Percentiles rank a stretch among this genome's conserved stretches.
Conservation (phyloP, 495 filamentous ascomycete genomes). For the Cryomyces antarcticus region DNA sequence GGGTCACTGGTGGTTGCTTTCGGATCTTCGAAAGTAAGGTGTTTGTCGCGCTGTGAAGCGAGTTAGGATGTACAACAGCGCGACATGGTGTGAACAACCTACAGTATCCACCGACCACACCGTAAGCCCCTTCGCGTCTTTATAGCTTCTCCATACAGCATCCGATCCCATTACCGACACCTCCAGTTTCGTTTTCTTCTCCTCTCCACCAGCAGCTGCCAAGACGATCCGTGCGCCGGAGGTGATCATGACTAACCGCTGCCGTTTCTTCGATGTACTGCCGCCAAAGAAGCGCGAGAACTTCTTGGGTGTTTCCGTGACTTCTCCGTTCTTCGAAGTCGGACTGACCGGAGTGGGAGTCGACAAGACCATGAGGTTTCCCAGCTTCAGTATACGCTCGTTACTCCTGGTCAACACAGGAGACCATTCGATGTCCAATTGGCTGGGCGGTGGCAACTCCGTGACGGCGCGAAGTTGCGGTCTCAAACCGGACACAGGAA, state of each 20-base stretch:
- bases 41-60: conserved; percentile 52
- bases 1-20: conserved; percentile 34
- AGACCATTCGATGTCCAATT: conserved; percentile 98
- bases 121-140: conserved; percentile 63
- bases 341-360: conserved; percentile 50
- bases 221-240: conserved; percentile 75
- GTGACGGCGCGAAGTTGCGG: conserved; percentile 73
- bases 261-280: conserved; percentile 74
- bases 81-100: conserved; percentile 19
- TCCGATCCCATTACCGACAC: conserved; percentile 57
- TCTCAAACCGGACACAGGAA: conserved; percentile 17
- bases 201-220: conserved; percentile 80
- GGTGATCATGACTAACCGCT: conserved; percentile 88
- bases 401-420: conserved; percentile 79
- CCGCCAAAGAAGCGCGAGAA: conserved; percentile 84
- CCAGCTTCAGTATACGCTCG: conserved; percentile 86
- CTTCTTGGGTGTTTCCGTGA: conserved; percentile 51
- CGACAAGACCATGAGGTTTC: conserved; percentile 67
- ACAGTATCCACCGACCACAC: conserved; percentile 92
- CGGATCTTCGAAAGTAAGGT: conserved; percentile 81
- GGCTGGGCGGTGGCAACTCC: conserved; percentile 84
- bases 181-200: conserved; percentile 87
- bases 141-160: conserved; percentile 53
- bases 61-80: conserved; percentile 1
- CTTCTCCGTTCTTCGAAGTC: conserved; percentile 41